Base-by-base conservation (phyloP, 176 grass and related monocot genomes). In the Elymus sibiricus region DNA sequence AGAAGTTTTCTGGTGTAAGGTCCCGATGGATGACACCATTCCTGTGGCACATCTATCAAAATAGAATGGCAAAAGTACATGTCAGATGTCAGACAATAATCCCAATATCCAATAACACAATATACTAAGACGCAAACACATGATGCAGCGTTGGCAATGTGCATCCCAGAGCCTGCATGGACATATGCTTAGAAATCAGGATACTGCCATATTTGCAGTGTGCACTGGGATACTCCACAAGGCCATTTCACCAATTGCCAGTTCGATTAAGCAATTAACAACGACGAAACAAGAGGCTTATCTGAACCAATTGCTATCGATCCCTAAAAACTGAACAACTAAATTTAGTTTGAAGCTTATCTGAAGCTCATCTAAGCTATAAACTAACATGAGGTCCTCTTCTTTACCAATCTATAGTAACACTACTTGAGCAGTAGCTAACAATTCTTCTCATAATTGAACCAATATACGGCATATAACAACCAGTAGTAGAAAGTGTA, bases 1-100 rank as follows among this genome's bases (percentile, higher is more conserved):
- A 83, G 85, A 98, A 98, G 79, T 98, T 98, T 74, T 95, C 95
- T 29, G 95, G 95, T 85, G 95, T 98, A 98, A 37, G 35, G 35
- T 37, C 35, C 35, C 35, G 3, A 4, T 35, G 35, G 35, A 37
- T 37, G 35, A 37, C 95, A 7, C 93, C 96, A 80, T 98, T 85
- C 84, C 77, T 88, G 79, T 98, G 96, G 81, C 96, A 98, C 88
- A 91, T 95, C 92, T 95, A 51, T 83, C 63, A 80, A 28, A 35
- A 19, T 37, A 85, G 11, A 88, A 60, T 74, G 55, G 53, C 29
- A 82, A 80, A 6, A 40, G 74, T 27, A 68, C 19, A 63, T 64
- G 66, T 37, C 35, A 37, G 56, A 83, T 35, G 21, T 7, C 51
- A 74, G 37, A 61, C 65, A 31, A 64, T 24, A 84, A 64, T 79